Evolutionary conservation across 257 asterid species (phyloP).

Genomic region (Solanum dulcamara): DNA sequence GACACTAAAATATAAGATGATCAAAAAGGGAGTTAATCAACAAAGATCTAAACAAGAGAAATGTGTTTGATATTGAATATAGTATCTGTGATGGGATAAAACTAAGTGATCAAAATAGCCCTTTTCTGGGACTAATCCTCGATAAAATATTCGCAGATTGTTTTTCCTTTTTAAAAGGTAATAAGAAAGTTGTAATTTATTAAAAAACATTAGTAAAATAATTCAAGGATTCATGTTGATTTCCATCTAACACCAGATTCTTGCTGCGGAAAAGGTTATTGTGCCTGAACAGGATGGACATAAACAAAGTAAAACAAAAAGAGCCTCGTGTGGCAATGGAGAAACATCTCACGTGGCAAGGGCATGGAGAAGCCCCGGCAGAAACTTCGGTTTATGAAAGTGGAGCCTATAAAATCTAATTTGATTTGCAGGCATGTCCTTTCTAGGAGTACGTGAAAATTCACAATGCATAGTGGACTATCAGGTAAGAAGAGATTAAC

Average conservation of each 20-base stretch:
- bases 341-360: not conserved
- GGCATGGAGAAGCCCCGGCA: not conserved
- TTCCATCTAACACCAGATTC: not conserved
- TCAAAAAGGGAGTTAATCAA: not conserved
- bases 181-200: not conserved
- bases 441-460: not conserved
- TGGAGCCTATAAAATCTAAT: not conserved
- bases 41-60: not conserved
- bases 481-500: not conserved
- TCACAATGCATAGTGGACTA: not conserved
- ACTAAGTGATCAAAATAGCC: not conserved
- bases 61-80: not conserved
- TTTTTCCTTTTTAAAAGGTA: not conserved
- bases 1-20: not conserved
- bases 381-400: not conserved
- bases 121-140: not conserved
- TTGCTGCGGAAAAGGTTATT: not conserved
- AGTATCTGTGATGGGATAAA: not conserved
- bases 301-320: not conserved
- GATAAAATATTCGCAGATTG: not conserved
- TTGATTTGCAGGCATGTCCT: not conserved
- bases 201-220: not conserved
- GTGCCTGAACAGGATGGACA: not conserved
- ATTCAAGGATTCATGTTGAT: not conserved
- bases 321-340: not conserved